phyloP scores from a whole-genome alignment of 129 eudicot genomes.

The Centella asiatica region DNA sequence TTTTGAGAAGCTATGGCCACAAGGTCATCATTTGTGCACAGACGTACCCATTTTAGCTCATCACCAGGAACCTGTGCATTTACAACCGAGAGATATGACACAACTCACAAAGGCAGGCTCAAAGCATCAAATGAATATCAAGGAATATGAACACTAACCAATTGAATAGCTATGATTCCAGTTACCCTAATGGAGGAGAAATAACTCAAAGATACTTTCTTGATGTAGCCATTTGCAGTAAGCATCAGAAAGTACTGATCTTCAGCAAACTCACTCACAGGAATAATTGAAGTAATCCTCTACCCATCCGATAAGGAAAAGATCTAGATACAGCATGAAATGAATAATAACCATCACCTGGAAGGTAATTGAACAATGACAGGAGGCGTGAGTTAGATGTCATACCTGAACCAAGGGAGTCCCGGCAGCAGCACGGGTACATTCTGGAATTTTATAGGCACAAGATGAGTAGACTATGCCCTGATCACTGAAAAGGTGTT shows the following conservation, averaged over 20 bases:
- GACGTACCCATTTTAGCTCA: conserved; percentile 89
- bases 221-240: conserved; percentile 84
- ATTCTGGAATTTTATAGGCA: conserved; percentile 93
- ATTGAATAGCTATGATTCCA: conserved; percentile 86
- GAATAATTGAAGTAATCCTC: conserved; percentile 81
- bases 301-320: conserved; percentile 83
- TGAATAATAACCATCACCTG: neutral
- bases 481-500: conserved; percentile 53
- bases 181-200: conserved; percentile 85
- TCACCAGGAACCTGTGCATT: conserved; percentile 85
- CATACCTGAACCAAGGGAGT: conserved; percentile 86
- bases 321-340: conserved; percentile 40
- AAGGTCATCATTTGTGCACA: conserved; percentile 76
- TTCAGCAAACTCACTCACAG: conserved; percentile 83
- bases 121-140: neutral
- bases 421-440: conserved; percentile 92
- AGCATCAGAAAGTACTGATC: conserved; percentile 91
- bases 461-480: conserved; percentile 84
- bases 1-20: conserved; percentile 98
- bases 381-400: conserved; percentile 1
- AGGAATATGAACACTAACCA: conserved; percentile 48
- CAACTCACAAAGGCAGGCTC: neutral
- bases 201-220: conserved; percentile 75
- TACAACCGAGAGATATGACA: conserved; percentile 4
- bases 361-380: neutral